phyloP scores from a whole-genome alignment of 176 grass and related monocot species.

The Phoenix dactylifera region DNA sequence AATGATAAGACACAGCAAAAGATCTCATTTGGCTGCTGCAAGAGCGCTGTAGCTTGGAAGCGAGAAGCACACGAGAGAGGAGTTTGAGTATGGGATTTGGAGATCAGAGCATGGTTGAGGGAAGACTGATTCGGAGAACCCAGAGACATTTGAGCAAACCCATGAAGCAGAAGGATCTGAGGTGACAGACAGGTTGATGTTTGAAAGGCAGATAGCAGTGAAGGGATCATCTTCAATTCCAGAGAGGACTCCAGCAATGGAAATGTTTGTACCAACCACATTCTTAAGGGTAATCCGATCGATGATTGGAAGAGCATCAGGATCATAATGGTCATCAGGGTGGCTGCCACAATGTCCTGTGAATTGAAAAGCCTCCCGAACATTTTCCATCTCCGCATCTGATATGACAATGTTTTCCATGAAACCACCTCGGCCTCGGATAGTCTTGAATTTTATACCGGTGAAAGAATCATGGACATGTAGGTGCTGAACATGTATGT shows the following conservation, averaged over 20 bases:
- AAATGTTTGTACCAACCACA: conserved; percentile 58
- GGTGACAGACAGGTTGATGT: conserved; percentile 43
- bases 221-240: conserved; percentile 63
- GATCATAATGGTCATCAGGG: conserved; percentile 52
- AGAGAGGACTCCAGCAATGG: conserved; percentile 45
- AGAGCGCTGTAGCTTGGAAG: conserved; percentile 30
- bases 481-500: conserved; percentile 35
- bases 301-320: conserved; percentile 40
- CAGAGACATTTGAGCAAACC: conserved; percentile 68
- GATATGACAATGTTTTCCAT: conserved; percentile 49
- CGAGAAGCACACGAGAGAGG: conserved; percentile 56
- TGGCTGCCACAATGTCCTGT: conserved; percentile 43
- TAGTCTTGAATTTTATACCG: conserved; percentile 61
- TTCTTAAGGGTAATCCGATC: conserved; percentile 56
- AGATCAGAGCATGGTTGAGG: conserved; percentile 65
- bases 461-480: conserved; percentile 37
- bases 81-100: conserved; percentile 30
- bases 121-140: conserved; percentile 53
- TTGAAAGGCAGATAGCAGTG: conserved; percentile 61
- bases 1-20: too few species aligned
- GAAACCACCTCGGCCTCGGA: conserved; percentile 54
- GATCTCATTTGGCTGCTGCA: conserved; percentile 32
- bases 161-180: conserved; percentile 26
- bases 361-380: conserved; percentile 54
- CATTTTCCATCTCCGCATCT: conserved; percentile 46